phyloP scores from a whole-genome alignment of 208 protist genomes.

The Strigomonas culicis region DNA sequence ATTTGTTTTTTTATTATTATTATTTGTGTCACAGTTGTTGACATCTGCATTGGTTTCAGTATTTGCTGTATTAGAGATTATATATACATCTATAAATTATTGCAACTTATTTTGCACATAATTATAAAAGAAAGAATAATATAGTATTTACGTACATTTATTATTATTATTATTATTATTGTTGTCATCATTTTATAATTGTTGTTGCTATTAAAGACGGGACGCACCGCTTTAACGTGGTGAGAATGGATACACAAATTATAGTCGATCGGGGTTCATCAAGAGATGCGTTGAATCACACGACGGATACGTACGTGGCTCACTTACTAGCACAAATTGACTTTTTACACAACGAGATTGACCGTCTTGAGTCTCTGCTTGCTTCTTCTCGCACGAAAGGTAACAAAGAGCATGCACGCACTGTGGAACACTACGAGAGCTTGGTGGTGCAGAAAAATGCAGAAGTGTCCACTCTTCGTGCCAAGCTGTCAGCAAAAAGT shows the following conservation, averaged over 20 bases:
- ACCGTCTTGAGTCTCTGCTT: conserved; percentile 58
- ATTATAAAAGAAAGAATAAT: conserved; percentile 46
- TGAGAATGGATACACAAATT: not conserved
- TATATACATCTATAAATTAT: no score
- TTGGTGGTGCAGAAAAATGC: conserved; percentile 45
- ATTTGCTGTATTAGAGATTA: no score
- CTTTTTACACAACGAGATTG: conserved; percentile 81
- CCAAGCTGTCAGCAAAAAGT: conserved; percentile 21
- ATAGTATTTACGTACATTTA: not conserved
- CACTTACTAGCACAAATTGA: conserved; percentile 68
- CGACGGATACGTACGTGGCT: conserved; percentile 26
- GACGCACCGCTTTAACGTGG: no score
- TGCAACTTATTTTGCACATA: no score
- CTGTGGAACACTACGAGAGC: conserved; percentile 42
- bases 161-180: no score
- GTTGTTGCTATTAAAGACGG: no score
- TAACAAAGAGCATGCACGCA: conserved; percentile 19
- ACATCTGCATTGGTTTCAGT: no score
- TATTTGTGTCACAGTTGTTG: no score
- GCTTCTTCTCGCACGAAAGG: conserved; percentile 24
- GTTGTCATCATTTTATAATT: no score
- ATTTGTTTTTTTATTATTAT: not conserved
- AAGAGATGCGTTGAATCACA: not conserved
- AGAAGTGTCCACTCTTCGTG: conserved; percentile 25
- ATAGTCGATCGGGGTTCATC: not conserved